Evolutionary conservation across 2,329 filamentous ascomycete species (phyloP).

Genomic region (Cytospora piceicola): DNA sequence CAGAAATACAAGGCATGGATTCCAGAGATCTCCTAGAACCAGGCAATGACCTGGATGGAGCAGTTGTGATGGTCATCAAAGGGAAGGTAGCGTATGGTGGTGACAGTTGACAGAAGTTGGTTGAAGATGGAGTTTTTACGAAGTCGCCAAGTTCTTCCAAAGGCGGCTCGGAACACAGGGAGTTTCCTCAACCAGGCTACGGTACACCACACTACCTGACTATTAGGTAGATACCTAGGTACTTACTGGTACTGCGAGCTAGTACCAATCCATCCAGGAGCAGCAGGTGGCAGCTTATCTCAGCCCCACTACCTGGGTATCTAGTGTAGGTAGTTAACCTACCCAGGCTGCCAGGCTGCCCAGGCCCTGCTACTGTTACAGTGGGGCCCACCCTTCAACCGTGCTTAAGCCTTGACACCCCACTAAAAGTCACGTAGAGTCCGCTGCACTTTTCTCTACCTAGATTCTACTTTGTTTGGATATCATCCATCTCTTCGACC

Average conservation of each 20-base stretch:
- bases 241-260: constrained; percentile 7
- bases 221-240: background rate
- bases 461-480: background rate
- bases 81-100: constrained; percentile 32
- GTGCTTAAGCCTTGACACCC: background rate
- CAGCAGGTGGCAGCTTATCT: constrained; percentile 12
- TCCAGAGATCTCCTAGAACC: constrained; percentile 35
- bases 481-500: background rate
- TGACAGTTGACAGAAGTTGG: constrained; percentile 33
- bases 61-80: constrained; percentile 44
- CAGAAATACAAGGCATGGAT: constrained; percentile 25
- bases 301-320: constrained; percentile 7
- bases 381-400: background rate
- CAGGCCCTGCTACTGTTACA: constrained; percentile 1
- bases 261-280: constrained; percentile 22
- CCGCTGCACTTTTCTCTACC: background rate
- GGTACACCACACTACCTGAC: background rate
- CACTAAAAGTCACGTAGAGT: constrained; percentile 3
- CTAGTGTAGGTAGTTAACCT: too few relatives aligned
- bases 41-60: constrained; percentile 41
- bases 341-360: background rate
- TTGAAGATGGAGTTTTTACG: constrained; percentile 30
- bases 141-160: constrained; percentile 24
- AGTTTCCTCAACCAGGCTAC: background rate
- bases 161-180: constrained; percentile 17